Evolutionary conservation across 495 filamentous ascomycete genomes (phyloP), one percentile per base, ranked within the genome.

Genomic region (Penicillium paxilli): DNA sequence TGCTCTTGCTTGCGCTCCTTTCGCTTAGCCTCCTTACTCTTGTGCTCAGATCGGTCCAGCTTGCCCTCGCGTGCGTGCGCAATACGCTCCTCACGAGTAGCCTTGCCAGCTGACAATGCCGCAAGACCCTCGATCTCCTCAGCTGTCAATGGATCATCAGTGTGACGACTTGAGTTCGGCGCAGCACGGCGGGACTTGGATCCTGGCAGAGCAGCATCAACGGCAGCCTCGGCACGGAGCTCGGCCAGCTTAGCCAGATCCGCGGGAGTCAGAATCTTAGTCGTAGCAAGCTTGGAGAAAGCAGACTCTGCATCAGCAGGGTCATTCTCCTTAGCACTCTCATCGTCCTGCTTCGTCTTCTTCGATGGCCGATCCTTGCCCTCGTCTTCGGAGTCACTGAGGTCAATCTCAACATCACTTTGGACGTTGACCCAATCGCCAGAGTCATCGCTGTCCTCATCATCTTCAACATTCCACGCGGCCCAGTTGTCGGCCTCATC

Each of bases 351-450:
- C 54, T 78, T 71, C 37, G 66, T 49, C 53, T 84, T 90, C 73
- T 93, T 93, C 3, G 80, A 66, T 17, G 81, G 79, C 8, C 80
- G 84, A 37, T 79, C 77, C 28, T 85, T 82, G 38, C 78, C 74
- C 49, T 83, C 80, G 44, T 87, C 87, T 38, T 91, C 89, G 2
- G 83, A 83, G 55, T 91, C 89, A 55, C 79, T 86, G 42, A 90
- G 76, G 16, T 88, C 80, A 54, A 91, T 93, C 49, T 95, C 90
- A 8, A 81, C 88, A 54, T 95, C 90, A 56, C 85, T 88, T 52
- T 89, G 80, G 22, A 98, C 93, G 58, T 94, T 83, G 59, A 97
- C 92, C 95, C 95, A 99, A 30, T 91, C 95, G 62, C 84, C 77
- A 16, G 89, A 91, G 55, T 89, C 86, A 61, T 89, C 87, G 65